Percentiles rank a stretch among this genome's conserved stretches.
These are phyloP conservation scores for Alloteropsis semialata DNA, from an alignment of 176 grass and related monocot species.

Conservation along the genomic window DNA sequence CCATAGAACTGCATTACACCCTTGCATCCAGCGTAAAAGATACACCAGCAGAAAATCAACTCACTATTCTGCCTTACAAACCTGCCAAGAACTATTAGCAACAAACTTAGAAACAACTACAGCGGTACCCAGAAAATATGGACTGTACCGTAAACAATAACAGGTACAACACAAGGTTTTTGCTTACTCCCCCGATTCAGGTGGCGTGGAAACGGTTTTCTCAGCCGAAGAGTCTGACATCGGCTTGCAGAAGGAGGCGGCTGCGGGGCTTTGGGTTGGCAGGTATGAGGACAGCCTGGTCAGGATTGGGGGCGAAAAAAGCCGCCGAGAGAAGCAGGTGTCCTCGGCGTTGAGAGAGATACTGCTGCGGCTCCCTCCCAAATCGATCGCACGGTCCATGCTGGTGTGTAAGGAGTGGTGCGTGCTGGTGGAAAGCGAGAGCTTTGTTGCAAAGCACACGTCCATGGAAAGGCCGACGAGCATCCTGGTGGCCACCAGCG, in stretches of 20 bases:
- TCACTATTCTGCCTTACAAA: no score
- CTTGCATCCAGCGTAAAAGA: no score
- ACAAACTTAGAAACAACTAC: no score
- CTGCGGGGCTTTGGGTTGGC: neutral
- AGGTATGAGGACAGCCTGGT: conserved; percentile 2
- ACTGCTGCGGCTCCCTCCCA: neutral
- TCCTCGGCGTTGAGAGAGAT: neutral
- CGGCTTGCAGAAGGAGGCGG: neutral
- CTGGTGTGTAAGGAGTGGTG: neutral
- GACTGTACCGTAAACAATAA: no score
- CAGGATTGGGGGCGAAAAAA: no score
- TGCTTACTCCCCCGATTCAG: no score
- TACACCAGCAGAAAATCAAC: no score
- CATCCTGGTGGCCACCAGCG: neutral
- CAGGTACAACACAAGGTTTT: no score
- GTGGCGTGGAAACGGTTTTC: neutral
- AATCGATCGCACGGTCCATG: neutral
- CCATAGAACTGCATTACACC: no score
- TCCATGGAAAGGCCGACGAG: neutral
- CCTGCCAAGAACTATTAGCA: no score
- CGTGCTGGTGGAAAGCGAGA: conserved; percentile 1
- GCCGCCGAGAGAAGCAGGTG: no score
- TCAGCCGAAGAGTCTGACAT: neutral
- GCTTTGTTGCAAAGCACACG: neutral
- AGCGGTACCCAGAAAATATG: no score